phyloP scores from a whole-genome alignment of 148 eudicot species.

The Simmondsia chinensis region DNA sequence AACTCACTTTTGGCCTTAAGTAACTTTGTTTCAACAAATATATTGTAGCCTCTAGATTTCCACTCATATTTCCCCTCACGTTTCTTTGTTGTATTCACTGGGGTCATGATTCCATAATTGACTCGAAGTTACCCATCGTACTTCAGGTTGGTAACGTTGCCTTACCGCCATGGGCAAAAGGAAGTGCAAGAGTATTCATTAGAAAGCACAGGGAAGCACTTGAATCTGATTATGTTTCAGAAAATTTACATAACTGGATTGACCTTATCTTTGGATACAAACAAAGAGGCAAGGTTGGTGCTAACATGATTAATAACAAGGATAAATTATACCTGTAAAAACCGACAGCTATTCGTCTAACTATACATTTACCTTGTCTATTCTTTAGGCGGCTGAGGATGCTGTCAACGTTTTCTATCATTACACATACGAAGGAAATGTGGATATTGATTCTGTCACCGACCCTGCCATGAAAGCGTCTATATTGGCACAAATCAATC shows the following conservation, averaged over 20 bases:
- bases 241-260: constrained; percentile 97
- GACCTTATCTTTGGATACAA: constrained; percentile 92
- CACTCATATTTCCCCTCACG: too few relatives aligned
- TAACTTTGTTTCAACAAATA: too few relatives aligned
- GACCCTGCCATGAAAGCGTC: constrained; percentile 98
- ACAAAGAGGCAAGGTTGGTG: constrained; percentile 93
- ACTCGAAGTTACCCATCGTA: too few relatives aligned
- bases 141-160: constrained; percentile 87
- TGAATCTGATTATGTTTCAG: constrained; percentile 94
- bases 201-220: constrained; percentile 90
- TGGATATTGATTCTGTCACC: constrained; percentile 84
- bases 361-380: too few relatives aligned
- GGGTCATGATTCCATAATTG: too few relatives aligned
- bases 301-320: neutral
- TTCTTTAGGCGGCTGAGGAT: constrained; percentile 88
- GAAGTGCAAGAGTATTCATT: constrained; percentile 90
- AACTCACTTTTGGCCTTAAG: too few relatives aligned
- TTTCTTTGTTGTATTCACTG: too few relatives aligned
- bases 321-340: too few relatives aligned
- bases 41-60: too few relatives aligned
- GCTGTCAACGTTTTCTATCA: constrained; percentile 97
- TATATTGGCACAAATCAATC: constrained; percentile 92
- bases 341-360: too few relatives aligned
- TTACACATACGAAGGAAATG: constrained; percentile 91
- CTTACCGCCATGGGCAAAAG: constrained; percentile 96